Conservation (phyloP, 257 asterid species). For the Solanum paucissectum region DNA sequence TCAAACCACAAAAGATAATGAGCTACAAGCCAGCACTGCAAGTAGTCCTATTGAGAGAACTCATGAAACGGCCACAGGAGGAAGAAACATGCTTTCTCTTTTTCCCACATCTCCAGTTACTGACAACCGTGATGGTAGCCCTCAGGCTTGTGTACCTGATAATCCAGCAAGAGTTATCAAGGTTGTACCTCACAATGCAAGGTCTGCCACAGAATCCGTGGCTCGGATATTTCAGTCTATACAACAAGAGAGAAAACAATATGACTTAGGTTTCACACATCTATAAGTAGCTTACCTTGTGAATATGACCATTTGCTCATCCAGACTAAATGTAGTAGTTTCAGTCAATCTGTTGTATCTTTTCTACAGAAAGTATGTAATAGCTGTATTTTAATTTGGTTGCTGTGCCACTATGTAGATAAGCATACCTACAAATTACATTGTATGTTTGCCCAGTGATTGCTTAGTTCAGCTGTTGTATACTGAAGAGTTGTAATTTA, state of each 20-base stretch:
- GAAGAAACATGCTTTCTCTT: conserved; percentile 35
- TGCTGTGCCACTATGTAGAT: neutral
- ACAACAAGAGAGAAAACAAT: conserved; percentile 71
- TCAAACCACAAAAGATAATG: conserved; percentile 22
- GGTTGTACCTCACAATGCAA: conserved; percentile 67
- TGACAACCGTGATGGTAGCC: conserved; percentile 1
- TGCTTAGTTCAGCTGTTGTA: neutral
- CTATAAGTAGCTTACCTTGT: neutral
- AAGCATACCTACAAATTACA: neutral
- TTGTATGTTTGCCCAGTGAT: neutral
- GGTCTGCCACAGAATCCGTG: conserved; percentile 68
- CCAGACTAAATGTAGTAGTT: neutral
- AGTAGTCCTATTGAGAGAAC: conserved; percentile 41
- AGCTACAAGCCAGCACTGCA: conserved; percentile 50
- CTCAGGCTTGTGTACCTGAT: conserved; percentile 7
- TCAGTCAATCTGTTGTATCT: neutral
- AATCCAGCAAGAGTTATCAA: conserved; percentile 40
- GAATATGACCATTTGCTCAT: neutral
- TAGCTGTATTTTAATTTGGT: neutral
- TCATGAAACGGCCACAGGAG: conserved; percentile 5
- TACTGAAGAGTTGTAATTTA: neutral
- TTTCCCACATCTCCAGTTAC: conserved; percentile 33
- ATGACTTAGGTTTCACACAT: conserved; percentile 19
- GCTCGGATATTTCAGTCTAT: conserved; percentile 78
- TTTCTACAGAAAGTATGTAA: neutral